Conservation (phyloP, 805 yeast species). For the Yarrowia phangngaensis region DNA sequence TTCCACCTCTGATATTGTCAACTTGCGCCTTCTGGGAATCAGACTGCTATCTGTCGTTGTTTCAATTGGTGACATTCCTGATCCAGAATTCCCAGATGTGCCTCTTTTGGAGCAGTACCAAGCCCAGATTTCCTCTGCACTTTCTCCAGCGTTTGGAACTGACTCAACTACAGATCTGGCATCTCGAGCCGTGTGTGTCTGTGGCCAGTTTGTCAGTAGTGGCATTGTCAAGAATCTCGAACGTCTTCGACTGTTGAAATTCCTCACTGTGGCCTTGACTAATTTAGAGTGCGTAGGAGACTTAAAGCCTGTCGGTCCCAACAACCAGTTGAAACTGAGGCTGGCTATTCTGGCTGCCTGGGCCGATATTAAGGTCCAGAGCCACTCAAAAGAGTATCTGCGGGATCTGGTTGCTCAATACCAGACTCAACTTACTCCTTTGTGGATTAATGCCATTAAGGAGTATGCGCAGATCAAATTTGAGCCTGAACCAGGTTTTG, state of each 20-base stretch:
- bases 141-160: slow-evolving; percentile 75
- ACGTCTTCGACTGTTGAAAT: slow-evolving; percentile 55
- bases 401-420: slow-evolving; percentile 46
- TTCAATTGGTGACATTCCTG: slow-evolving; percentile 57
- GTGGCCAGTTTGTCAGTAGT: slow-evolving; percentile 71
- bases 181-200: slow-evolving; percentile 69
- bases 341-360: slow-evolving; percentile 44
- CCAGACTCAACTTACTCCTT: slow-evolving; percentile 57
- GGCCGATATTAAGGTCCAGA: slow-evolving; percentile 42
- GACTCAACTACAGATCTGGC: slow-evolving; percentile 73
- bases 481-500: slow-evolving; percentile 42
- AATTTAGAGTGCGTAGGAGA: slow-evolving; percentile 48
- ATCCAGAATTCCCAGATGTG: slow-evolving; percentile 66
- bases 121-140: slow-evolving; percentile 87
- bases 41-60: slow-evolving; percentile 58
- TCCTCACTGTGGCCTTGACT: slow-evolving; percentile 57
- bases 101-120: slow-evolving; percentile 85
- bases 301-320: slow-evolving; percentile 38
- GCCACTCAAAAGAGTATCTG: slow-evolving; percentile 39
- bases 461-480: slow-evolving; percentile 70
- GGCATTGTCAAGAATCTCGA: slow-evolving; percentile 48
- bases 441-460: slow-evolving; percentile 74
- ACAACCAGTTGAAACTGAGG: slow-evolving; percentile 39
- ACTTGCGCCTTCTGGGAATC: slow-evolving; percentile 62
- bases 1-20: slow-evolving; percentile 63